Conservation (phyloP, 176 grass and related monocot species). For the Musa itinerans region DNA sequence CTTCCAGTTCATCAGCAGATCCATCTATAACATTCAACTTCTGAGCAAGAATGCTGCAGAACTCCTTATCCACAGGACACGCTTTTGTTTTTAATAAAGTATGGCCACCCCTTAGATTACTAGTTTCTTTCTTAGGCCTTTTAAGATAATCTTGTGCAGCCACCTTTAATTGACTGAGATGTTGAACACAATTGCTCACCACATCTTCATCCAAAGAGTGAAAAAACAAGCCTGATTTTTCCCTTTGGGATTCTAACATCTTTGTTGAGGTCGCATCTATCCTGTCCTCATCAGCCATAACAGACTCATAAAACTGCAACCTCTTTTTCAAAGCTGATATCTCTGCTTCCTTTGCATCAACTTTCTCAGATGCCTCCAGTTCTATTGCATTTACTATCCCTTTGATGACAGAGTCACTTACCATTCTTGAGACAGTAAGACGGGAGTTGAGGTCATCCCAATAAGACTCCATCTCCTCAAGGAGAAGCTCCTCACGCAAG, state of each 20-base stretch:
- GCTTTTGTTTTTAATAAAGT: background rate
- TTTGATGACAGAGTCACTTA: constrained; percentile 33
- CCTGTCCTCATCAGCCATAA: background rate
- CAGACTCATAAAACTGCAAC: constrained; percentile 14
- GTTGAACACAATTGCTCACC: background rate
- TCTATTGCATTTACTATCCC: constrained; percentile 37
- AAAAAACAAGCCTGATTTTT: background rate
- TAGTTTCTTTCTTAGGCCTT: constrained; percentile 7
- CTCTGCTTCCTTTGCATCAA: constrained; percentile 42
- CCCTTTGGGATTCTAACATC: background rate
- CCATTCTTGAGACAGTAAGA: constrained; percentile 33
- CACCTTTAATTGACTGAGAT: background rate
- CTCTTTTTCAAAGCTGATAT: constrained; percentile 33
- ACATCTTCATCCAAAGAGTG: background rate
- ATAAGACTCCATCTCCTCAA: constrained; percentile 34
- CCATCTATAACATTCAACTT: constrained; percentile 7
- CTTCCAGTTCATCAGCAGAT: constrained; percentile 8
- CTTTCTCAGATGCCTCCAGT: constrained; percentile 16
- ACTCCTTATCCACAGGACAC: background rate
- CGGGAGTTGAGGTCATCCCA: constrained; percentile 28
- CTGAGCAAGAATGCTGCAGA: background rate
- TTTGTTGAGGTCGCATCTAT: background rate
- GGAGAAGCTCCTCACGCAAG: constrained; percentile 6
- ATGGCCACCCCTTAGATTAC: background rate
- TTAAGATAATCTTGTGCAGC: constrained; percentile 5